Evolutionary conservation across 1,284 basidiomycete species (phyloP), one percentile per base, ranked within the genome.

Genomic region (Ceratobasidium sp.): DNA sequence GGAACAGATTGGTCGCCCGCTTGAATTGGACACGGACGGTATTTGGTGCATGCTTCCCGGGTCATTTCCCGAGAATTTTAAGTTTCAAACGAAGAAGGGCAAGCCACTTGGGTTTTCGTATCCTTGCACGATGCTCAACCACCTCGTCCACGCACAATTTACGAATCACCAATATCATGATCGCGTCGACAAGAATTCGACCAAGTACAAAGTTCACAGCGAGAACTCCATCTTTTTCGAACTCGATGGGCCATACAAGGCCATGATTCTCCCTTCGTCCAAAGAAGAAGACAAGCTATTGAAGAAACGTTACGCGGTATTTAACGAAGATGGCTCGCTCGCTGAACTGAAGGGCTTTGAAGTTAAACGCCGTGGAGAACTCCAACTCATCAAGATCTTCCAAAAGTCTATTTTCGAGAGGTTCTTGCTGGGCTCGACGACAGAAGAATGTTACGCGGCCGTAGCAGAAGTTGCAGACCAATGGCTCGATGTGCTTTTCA

Each of bases 191-290:
- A 87, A 89, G 28, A 88, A 91, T 64, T 91, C 91, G 0, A 95
- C 96, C 28, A 87, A 89, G 72, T 98, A 98, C 82, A 84, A 86
- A 30, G 84, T 99, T 21, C 93, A 94, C 76, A 94, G 91, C 81
- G 97, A 99, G 81, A 99, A 99, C 82, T 97, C 95, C n/a, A 99
- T 99, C 82, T 99, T 99, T 84, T 99, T 99, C 84, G 97, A 99
- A 81, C 86, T 99, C 72, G 97, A 99, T 78, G 97, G 97, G 0
- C 97, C 97, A 0, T 99, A 99, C 84, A 94, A 90, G 77, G 97
- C 97, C 6, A 99, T 99, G 97, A 98, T 99, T 77, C 86, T 99
- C 32, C 97, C 97, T 1, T 97, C 96, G 6, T 99, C 97, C 2
- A 99, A 99, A 79, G 97, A 99, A 81, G 97, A 99, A 81, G 97